Evolutionary conservation across 169 alveolate species (phyloP), one percentile per base, ranked within the genome.

Genomic region (Plasmodium chabaudi): DNA sequence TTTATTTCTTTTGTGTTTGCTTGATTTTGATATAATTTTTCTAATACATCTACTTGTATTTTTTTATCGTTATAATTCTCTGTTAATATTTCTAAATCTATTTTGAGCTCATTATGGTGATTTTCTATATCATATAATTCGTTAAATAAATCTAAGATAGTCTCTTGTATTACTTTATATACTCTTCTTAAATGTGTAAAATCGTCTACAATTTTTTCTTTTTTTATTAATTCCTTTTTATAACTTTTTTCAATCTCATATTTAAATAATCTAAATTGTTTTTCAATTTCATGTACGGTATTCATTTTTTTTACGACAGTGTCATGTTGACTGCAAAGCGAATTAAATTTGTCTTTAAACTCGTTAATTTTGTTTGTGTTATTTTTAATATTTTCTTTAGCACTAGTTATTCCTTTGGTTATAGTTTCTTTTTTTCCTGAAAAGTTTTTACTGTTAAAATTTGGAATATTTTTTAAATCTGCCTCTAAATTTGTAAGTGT

Each of bases 1-100:
- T 12, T 51, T 47, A 25, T 23, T 51, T 77, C 15, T 77, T 77
- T 12, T 23, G 5, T 34, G 6, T 77, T 44, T 47, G 42, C 4
- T 13, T 27, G 34, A 44, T n/a, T 25, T 27, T 23, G 13, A 47
- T 39, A n/a, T 3, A 77, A 25, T n/a, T 49, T 77, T 9, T 57
- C 64, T 10, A 64, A 39, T 7, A 64, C 21, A 23, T 46, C 23
- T 64, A 77, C 44, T 25, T 77, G 77, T 56, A 77, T 15, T 27
- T 64, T 23, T 9, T 17, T n/a, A 56, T 77, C 55, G 42, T 64
- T 64, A 56, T 63, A 63, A 4, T 53, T 77, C 0, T 21, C n/a
- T 19, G 63, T 27, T 23, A 77, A 59, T 19, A 56, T 25, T 6
- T 47, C 21, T 5, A 77, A 42, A n/a, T 19, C 49, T n/a, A 57